Evolutionary conservation across 352 stramenopile genomes (phyloP).

Genomic region (Phytopythium helicoides): DNA sequence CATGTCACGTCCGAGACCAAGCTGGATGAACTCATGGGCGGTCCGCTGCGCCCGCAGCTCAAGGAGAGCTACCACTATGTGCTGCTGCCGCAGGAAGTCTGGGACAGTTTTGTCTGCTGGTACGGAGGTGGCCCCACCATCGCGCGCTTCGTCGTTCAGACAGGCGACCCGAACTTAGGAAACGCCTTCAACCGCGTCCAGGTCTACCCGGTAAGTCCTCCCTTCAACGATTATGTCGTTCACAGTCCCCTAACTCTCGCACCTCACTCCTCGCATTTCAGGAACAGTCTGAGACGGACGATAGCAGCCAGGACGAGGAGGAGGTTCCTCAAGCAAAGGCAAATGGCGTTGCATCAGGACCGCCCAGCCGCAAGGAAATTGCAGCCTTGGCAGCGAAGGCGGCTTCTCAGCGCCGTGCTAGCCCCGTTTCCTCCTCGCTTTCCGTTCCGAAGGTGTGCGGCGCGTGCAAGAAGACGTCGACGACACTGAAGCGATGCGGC

Average conservation of each 20-base stretch:
- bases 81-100: slow-evolving; percentile 71
- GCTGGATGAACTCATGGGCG: slow-evolving; percentile 69
- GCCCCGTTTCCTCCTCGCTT: slow-evolving; percentile 21
- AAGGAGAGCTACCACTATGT: slow-evolving; percentile 79
- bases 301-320: slow-evolving; percentile 12
- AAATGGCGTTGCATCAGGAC: slow-evolving; percentile 13
- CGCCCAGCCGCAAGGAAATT: slow-evolving; percentile 2
- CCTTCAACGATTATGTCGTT: background rate
- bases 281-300: slow-evolving; percentile 34
- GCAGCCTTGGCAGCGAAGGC: slow-evolving; percentile 17
- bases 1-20: slow-evolving; percentile 38
- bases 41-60: slow-evolving; percentile 55
- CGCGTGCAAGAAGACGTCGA: slow-evolving; percentile 44
- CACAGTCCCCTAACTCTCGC: too few relatives aligned
- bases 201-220: slow-evolving; percentile 50
- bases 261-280: slow-evolving; percentile 7
- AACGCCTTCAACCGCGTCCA: slow-evolving; percentile 72
- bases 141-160: slow-evolving; percentile 69
- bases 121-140: slow-evolving; percentile 68
- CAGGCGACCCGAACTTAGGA: slow-evolving; percentile 48
- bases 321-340: slow-evolving; percentile 5
- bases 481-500: slow-evolving; percentile 66
- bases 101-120: slow-evolving; percentile 68
- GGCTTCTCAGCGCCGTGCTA: slow-evolving; percentile 25
- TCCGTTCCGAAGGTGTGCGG: slow-evolving; percentile 52